Conservation (phyloP, 2,329 filamentous ascomycete genomes). For the Periglandula ipomoeae region DNA sequence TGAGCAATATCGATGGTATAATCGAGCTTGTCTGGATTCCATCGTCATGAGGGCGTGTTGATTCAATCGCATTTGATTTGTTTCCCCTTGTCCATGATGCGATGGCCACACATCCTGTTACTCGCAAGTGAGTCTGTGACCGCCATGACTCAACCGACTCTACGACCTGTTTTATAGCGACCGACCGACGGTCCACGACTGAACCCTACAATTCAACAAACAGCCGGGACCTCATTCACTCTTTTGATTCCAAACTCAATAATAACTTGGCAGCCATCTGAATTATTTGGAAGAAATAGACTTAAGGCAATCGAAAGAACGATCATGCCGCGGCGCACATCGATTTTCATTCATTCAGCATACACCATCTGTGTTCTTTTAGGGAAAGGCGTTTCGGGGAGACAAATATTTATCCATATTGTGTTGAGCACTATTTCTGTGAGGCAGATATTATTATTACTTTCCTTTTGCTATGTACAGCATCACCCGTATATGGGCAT, state of each 20-base stretch:
- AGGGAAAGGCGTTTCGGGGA: constrained; percentile 7
- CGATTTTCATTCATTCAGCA: constrained; percentile 1
- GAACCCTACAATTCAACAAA: background rate
- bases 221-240: background rate
- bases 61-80: background rate
- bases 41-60: constrained; percentile 8
- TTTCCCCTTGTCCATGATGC: background rate
- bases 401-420: background rate
- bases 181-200: background rate
- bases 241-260: background rate
- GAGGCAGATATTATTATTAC: background rate
- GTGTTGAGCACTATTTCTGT: constrained; percentile 1
- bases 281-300: constrained; percentile 1
- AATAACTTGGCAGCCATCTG: background rate
- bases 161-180: constrained; percentile 1
- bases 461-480: background rate
- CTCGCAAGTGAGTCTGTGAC: background rate
- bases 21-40: constrained; percentile 50
- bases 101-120: background rate
- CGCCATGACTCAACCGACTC: background rate
- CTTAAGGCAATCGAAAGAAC: background rate
- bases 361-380: background rate
- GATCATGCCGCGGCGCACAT: constrained; percentile 3
- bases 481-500: constrained; percentile 1
- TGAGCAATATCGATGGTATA: constrained; percentile 45